Evolutionary conservation across 2,329 filamentous ascomycete genomes (phyloP).

Genomic region (Furcasterigmium furcatum): DNA sequence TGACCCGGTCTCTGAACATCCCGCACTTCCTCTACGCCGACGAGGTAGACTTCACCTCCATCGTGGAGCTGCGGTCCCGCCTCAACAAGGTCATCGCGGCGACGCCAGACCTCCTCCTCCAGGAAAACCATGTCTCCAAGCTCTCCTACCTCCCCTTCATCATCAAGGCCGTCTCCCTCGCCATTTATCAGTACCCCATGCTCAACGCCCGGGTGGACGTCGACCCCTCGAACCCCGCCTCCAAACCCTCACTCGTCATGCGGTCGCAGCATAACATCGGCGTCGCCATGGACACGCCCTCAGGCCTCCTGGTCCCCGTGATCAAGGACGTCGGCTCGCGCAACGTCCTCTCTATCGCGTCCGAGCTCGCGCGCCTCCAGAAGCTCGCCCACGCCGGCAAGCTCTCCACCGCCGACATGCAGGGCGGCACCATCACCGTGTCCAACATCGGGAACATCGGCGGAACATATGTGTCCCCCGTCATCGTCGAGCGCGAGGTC

Average conservation of each 20-base stretch:
- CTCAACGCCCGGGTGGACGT: constrained; percentile 83
- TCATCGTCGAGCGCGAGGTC: constrained; percentile 87
- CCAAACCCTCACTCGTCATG: constrained; percentile 73
- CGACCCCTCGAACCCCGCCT: constrained; percentile 28
- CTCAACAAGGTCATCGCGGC: constrained; percentile 64
- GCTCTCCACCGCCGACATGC: constrained; percentile 71
- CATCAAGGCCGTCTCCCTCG: constrained; percentile 89
- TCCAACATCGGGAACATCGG: constrained; percentile 97
- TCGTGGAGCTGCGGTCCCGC: constrained; percentile 69
- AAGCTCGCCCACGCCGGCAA: constrained; percentile 70
- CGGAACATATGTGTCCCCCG: constrained; percentile 85
- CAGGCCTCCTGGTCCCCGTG: constrained; percentile 86
- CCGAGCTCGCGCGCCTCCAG: constrained; percentile 73
- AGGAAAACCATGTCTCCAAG: constrained; percentile 48
- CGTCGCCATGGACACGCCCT: constrained; percentile 89
- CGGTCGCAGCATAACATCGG: constrained; percentile 91
- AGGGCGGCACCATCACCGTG: constrained; percentile 87
- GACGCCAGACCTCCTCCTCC: constrained; percentile 15
- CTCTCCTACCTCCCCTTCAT: constrained; percentile 92
- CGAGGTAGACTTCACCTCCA: constrained; percentile 75
- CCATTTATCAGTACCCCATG: constrained; percentile 76
- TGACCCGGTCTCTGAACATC: constrained; percentile 88
- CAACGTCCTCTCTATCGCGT: constrained; percentile 75
- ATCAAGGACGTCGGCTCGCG: constrained; percentile 77
- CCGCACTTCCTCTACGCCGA: constrained; percentile 96